These are phyloP conservation scores for Fraxinus baroniana DNA, from an alignment of 305 asterid genomes.

Conservation along the genomic window DNA sequence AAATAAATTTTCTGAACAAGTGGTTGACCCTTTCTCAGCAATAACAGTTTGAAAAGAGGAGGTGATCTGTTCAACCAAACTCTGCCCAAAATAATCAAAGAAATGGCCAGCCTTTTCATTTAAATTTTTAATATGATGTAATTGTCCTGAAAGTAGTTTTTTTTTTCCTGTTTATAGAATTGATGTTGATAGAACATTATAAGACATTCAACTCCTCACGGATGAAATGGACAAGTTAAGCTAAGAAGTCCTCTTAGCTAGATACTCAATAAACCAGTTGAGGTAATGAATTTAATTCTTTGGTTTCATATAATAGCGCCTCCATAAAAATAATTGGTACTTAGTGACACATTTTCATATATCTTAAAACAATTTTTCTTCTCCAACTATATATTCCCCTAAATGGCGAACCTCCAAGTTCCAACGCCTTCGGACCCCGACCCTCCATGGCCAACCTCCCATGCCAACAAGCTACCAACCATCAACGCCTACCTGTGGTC, in stretches of 20 bases:
- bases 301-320: not conserved
- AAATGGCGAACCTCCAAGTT: not conserved
- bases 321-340: not conserved
- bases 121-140: not conserved
- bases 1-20: not conserved
- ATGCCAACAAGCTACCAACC: not conserved
- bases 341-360: not conserved
- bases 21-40: not conserved
- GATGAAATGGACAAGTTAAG: not conserved
- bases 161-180: not conserved
- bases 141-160: not conserved
- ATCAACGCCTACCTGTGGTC: not conserved
- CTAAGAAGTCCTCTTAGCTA: not conserved
- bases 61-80: not conserved
- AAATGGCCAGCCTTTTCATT: not conserved
- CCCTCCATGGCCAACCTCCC: not conserved
- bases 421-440: not conserved
- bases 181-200: not conserved
- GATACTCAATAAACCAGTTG: not conserved
- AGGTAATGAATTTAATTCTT: not conserved
- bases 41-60: not conserved
- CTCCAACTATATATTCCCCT: not conserved
- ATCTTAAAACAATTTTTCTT: not conserved
- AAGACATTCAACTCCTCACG: not conserved
- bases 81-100: not conserved